These are phyloP conservation scores for Populus hybrid DNA, from an alignment of 441 rosid species.

Conservation along the genomic window DNA sequence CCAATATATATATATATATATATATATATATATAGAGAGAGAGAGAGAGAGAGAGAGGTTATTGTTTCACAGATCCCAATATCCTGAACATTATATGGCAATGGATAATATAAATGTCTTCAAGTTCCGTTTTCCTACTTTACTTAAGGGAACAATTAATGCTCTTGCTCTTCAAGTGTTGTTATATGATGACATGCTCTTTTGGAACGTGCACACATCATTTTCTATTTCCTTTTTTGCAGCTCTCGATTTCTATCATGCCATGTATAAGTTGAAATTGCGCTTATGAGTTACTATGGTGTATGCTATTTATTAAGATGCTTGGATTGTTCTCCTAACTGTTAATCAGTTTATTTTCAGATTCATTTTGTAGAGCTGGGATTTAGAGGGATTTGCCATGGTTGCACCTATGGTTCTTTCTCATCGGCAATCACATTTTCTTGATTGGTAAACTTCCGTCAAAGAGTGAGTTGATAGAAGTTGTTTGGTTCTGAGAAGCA, in stretches of 20 bases:
- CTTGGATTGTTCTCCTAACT: neutral
- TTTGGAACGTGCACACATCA: neutral
- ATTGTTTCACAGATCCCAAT: slow-evolving; percentile 16
- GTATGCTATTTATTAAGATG: neutral
- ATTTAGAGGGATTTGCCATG: slow-evolving; percentile 11
- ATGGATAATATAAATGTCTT: slow-evolving; percentile 4
- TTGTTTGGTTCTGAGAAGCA: slow-evolving; percentile 4
- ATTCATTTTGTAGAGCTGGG: neutral
- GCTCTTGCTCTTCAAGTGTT: neutral
- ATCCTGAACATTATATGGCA: neutral
- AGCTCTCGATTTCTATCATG: neutral
- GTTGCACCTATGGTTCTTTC: neutral
- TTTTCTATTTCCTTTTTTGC: neutral
- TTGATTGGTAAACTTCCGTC: slow-evolving; percentile 8
- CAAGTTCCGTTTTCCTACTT: neutral
- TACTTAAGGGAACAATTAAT: neutral
- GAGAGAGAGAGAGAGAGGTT: neutral
- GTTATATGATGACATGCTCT: neutral
- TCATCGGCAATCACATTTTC: neutral
- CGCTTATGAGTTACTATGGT: neutral
- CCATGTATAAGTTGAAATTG: neutral
- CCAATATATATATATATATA: neutral
- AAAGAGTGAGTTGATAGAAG: slow-evolving; percentile 8
- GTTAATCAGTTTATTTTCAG: neutral
- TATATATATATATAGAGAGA: too few species aligned